Percentiles rank a stretch among this genome's conserved stretches.
Evolutionary conservation across 2,329 filamentous ascomycete species (phyloP).

Genomic region (Aspergillus clavatus): DNA sequence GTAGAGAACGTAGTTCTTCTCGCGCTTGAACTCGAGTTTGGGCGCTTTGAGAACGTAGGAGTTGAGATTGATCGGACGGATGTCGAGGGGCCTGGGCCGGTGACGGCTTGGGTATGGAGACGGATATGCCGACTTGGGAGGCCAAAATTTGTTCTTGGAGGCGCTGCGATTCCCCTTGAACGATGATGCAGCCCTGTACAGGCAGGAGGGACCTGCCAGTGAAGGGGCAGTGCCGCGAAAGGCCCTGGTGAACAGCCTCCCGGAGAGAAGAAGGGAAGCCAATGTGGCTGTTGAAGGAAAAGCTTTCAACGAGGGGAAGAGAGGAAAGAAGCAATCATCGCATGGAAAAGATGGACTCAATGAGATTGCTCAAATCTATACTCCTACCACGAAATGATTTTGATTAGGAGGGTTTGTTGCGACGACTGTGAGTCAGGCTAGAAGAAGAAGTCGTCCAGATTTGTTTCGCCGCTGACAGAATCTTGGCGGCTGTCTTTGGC

Average conservation of each 20-base stretch:
- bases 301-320: not conserved
- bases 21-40: not conserved
- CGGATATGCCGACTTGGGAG: not conserved
- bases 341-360: not conserved
- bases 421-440: not conserved
- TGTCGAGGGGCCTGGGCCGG: not conserved
- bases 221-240: slow-evolving; percentile 19
- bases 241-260: slow-evolving; percentile 26
- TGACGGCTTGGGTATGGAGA: not conserved
- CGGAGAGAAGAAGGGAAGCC: slow-evolving; percentile 31
- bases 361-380: not conserved
- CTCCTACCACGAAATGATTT: not conserved
- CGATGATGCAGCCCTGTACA: slow-evolving; percentile 2
- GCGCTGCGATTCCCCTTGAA: not conserved
- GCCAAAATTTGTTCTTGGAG: not conserved
- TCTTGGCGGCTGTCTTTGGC: too few species aligned
- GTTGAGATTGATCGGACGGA: slow-evolving; percentile 5
- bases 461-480: not conserved
- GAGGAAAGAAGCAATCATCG: slow-evolving; percentile 1
- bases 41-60: slow-evolving; percentile 13
- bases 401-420: not conserved
- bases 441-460: not conserved
- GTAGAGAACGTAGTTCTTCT: slow-evolving; percentile 22
- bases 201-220: slow-evolving; percentile 5
- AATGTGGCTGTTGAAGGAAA: slow-evolving; percentile 25